phyloP scores from a whole-genome alignment of 2,329 filamentous ascomycete species.

The Sarocladium kiliense region DNA sequence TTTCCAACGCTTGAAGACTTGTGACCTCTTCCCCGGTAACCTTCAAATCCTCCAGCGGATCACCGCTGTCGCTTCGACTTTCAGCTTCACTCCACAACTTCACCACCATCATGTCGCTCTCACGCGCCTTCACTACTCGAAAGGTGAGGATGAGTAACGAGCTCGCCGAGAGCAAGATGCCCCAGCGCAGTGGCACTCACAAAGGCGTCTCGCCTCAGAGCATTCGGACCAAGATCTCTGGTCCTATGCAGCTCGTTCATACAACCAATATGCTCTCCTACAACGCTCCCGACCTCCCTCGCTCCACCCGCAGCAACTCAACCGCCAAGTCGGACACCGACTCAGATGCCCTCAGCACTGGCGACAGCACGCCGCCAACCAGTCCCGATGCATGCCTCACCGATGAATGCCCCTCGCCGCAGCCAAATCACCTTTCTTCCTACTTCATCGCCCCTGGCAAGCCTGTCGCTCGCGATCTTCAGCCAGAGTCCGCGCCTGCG shows the following conservation, averaged over 20 bases:
- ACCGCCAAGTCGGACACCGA: conserved; percentile 60
- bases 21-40: conserved; percentile 10
- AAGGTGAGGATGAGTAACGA: conserved; percentile 51
- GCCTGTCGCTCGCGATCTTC: conserved; percentile 35
- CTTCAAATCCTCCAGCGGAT: conserved; percentile 1
- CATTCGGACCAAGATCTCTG: conserved; percentile 73
- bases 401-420: conserved; percentile 43
- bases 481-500: conserved; percentile 47
- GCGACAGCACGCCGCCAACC: conserved; percentile 57
- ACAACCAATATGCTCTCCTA: conserved; percentile 96
- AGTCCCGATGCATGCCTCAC: conserved; percentile 59
- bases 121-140: conserved; percentile 67
- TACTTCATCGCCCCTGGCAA: conserved; percentile 56
- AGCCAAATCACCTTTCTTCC: conserved; percentile 62
- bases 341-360: conserved; percentile 53
- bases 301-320: conserved; percentile 44
- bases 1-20: conserved; percentile 4
- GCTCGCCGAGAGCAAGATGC: conserved; percentile 33
- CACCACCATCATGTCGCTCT: conserved; percentile 45
- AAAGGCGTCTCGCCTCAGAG: conserved; percentile 36
- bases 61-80: conserved; percentile 9
- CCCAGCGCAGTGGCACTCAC: conserved; percentile 47
- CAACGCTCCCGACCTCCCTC: conserved; percentile 79
- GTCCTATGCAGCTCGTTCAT: conserved; percentile 79
- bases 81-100: conserved; percentile 7